phyloP scores from a whole-genome alignment of 108 stramenopile species.

The Skeletonema grethae region DNA sequence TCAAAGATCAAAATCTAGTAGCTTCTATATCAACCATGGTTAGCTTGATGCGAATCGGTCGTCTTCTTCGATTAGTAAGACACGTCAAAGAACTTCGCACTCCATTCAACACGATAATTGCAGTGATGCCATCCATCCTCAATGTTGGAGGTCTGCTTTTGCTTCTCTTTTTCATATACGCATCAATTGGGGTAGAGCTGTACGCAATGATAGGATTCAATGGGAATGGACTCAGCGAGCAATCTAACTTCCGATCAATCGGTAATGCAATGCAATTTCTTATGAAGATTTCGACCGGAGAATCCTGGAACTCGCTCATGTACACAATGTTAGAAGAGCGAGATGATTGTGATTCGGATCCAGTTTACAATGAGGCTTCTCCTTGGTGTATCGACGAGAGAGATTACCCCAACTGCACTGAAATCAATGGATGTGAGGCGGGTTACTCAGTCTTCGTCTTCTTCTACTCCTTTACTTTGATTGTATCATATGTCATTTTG shows the following conservation, averaged over 20 bases:
- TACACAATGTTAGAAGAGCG: conserved; percentile 35
- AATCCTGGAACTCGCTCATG: conserved; percentile 76
- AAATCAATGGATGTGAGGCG: conserved; percentile 46
- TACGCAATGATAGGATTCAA: conserved; percentile 24
- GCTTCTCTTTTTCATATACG: conserved; percentile 73
- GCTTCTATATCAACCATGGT: conserved; percentile 40
- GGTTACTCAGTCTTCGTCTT: conserved; percentile 27
- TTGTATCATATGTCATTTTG: conserved; percentile 56
- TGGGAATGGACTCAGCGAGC: conserved; percentile 40
- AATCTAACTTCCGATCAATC: conserved; percentile 70
- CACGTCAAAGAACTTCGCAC: conserved; percentile 46
- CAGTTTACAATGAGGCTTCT: conserved; percentile 28
- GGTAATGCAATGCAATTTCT: conserved; percentile 59
- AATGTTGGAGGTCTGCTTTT: conserved; percentile 67
- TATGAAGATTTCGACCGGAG: conserved; percentile 76
- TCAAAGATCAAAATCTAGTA: conserved; percentile 10
- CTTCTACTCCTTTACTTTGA: conserved; percentile 56
- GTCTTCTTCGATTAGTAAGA: conserved; percentile 62
- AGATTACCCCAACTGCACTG: conserved; percentile 44
- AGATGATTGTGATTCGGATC: conserved; percentile 33
- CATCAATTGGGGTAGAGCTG: conserved; percentile 60
- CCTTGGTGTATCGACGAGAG: conserved; percentile 49
- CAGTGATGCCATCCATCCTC: conserved; percentile 52
- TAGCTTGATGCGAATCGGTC: conserved; percentile 60
- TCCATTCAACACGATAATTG: conserved; percentile 66